phyloP scores from a whole-genome alignment of 2,329 filamentous ascomycete genomes.

The Fusarium sp. region DNA sequence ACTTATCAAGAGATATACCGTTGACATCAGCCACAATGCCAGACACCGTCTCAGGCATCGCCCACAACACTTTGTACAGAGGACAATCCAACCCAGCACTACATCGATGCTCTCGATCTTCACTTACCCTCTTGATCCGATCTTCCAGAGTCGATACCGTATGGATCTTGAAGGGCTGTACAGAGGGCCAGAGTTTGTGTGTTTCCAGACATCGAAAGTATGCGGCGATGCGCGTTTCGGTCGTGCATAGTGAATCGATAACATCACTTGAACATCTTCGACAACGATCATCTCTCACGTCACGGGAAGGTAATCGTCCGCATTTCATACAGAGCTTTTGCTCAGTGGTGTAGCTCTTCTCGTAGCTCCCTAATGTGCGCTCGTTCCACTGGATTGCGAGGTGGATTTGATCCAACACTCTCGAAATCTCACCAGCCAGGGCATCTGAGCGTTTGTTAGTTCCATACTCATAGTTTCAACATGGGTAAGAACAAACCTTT shows the following conservation, averaged over 20 bases:
- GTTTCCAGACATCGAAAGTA: slow-evolving; percentile 1
- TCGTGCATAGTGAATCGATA: neutral
- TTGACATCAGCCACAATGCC: neutral
- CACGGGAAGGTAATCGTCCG: neutral
- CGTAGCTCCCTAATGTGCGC: neutral
- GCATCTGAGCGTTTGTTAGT: neutral
- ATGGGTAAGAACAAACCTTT: neutral
- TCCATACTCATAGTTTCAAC: rapidly evolving
- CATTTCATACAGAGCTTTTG: neutral
- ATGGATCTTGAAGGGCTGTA: neutral
- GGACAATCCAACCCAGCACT: slow-evolving; percentile 3
- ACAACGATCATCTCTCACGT: neutral
- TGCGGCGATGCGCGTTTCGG: neutral
- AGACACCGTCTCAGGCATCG: neutral
- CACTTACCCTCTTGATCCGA: slow-evolving; percentile 3
- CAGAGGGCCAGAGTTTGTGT: neutral
- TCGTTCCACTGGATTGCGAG: neutral
- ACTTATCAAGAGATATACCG: neutral
- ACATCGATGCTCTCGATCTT: neutral
- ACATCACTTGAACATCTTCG: neutral
- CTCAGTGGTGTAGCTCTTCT: neutral
- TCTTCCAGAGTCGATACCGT: neutral
- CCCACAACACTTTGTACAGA: slow-evolving; percentile 5
- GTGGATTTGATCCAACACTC: neutral
- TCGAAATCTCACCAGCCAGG: neutral